Evolutionary conservation across 208 protist genomes (phyloP).

Genomic region (Wallacemonas rigidus): DNA sequence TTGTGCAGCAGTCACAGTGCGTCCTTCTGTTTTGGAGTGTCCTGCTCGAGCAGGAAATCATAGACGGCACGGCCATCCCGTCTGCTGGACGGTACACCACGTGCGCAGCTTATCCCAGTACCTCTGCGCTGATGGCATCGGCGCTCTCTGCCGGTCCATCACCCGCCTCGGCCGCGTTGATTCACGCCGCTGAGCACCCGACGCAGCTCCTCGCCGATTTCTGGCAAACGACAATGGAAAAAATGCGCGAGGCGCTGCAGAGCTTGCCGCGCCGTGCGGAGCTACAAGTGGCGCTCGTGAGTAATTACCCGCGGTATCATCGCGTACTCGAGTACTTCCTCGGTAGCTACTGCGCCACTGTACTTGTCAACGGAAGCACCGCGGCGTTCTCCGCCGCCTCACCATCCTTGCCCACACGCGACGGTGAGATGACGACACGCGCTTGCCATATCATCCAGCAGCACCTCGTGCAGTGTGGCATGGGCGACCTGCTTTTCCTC

Average conservation of each 20-base stretch:
- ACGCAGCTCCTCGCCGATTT: constrained; percentile 70
- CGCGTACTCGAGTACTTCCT: constrained; percentile 57
- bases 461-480: constrained; percentile 19
- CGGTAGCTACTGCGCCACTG: constrained; percentile 18
- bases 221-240: constrained; percentile 61
- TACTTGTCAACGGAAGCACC: not conserved
- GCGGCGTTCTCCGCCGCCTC: not conserved
- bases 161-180: not conserved
- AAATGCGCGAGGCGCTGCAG: constrained; percentile 57
- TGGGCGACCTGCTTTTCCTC: constrained; percentile 22
- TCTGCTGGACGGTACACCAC: not conserved
- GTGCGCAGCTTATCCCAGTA: too few species aligned
- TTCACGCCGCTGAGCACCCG: constrained; percentile 50
- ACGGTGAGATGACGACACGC: not conserved
- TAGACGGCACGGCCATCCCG: not conserved
- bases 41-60: constrained; percentile 38
- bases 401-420: not conserved
- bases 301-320: constrained; percentile 53
- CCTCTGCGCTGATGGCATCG: too few species aligned
- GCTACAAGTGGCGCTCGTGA: constrained; percentile 43
- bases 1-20: constrained; percentile 61
- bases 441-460: not conserved
- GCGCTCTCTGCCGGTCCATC: not conserved
- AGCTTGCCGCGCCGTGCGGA: constrained; percentile 53
- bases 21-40: constrained; percentile 70